Evolutionary conservation across 2,329 filamentous ascomycete species (phyloP), one percentile per base, ranked within the genome.

Genomic region (Podosphaera fusca): DNA sequence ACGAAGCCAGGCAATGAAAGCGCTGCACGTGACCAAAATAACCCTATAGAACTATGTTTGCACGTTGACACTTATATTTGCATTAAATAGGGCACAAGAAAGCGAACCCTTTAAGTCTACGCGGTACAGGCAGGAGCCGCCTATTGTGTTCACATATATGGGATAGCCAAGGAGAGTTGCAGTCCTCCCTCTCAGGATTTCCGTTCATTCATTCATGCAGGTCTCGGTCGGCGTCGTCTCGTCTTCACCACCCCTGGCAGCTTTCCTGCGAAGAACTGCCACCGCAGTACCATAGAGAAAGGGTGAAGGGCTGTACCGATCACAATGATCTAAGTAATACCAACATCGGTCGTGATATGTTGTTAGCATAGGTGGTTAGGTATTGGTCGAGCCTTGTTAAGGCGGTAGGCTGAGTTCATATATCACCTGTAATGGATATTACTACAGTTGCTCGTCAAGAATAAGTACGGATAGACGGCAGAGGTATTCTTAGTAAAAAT

Each of bases 151-250:
- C 30, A n/a, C 49, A 34, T 52, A 34, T 52, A 2, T 33, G 9
- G 49, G 49, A 52, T 52, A 52, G 49, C 49, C 30, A 52, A 52
- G 49, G 35, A 52, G 49, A 52, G 49, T 52, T 10, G 49, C 49
- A 34, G 21, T 21, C 21, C 21, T 21, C 21, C 21, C 21, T 21
- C 21, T 21, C 21, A 21, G 21, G 21, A 21, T 29, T 52, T n/a
- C 31, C 9, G 31, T 10, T n/a, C 4, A 52, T 52, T 53, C 51
- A 38, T 53, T 8, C 6, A 38, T 33, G 51, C 51, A 33, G 35
- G 34, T 53, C 12, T 21, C 34, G 21, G 31, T 53, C 10, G 51
- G 51, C 31, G 35, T 38, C 8, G 51, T 38, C 31, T 9, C 31
- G 38, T 53, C 51, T 36, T 10, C 45, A 21, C 45, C 45, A 49